Evolutionary conservation across 345 rosid genomes (phyloP).

Genomic region (Moricandia arvensis): DNA sequence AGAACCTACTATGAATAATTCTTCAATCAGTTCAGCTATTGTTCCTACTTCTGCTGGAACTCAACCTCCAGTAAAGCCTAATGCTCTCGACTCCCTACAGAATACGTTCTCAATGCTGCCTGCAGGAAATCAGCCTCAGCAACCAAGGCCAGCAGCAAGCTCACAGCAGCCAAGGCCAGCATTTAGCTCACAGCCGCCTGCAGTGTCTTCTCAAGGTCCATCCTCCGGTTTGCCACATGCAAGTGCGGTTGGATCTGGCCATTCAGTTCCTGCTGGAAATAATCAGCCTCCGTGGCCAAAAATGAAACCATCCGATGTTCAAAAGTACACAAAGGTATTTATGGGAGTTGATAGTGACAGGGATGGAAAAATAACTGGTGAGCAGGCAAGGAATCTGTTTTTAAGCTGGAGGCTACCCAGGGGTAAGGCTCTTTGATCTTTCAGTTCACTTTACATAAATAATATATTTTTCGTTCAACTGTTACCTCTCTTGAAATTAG

Average conservation of each 20-base stretch:
- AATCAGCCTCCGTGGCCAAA: conserved; percentile 77
- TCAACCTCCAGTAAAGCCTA: conserved; percentile 59
- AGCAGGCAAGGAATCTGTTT: conserved; percentile 88
- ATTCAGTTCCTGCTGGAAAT: conserved; percentile 49
- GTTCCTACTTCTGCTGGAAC: conserved; percentile 49
- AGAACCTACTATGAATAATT: conserved; percentile 48
- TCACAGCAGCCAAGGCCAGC: conserved; percentile 47
- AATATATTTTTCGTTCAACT: background rate
- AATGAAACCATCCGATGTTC: conserved; percentile 86
- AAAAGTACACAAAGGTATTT: conserved; percentile 87
- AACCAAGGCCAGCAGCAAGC: conserved; percentile 45
- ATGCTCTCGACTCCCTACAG: conserved; percentile 69
- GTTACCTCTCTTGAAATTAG: conserved; percentile 7
- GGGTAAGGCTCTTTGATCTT: conserved; percentile 49
- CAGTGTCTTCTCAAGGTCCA: conserved; percentile 55
- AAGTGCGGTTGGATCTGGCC: conserved; percentile 52
- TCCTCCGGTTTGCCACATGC: conserved; percentile 51
- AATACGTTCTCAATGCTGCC: conserved; percentile 61
- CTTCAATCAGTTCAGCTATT: conserved; percentile 49
- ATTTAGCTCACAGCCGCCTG: conserved; percentile 42
- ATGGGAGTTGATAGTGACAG: conserved; percentile 89
- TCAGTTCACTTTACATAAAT: conserved; percentile 11
- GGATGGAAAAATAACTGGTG: conserved; percentile 95
- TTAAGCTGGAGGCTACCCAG: conserved; percentile 97
- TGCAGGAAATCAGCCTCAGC: conserved; percentile 56